A percentile compares a stretch with the other conserved stretches of the same genome.
phyloP scores from a whole-genome alignment of 345 rosid species.

The Aegle marmelos region DNA sequence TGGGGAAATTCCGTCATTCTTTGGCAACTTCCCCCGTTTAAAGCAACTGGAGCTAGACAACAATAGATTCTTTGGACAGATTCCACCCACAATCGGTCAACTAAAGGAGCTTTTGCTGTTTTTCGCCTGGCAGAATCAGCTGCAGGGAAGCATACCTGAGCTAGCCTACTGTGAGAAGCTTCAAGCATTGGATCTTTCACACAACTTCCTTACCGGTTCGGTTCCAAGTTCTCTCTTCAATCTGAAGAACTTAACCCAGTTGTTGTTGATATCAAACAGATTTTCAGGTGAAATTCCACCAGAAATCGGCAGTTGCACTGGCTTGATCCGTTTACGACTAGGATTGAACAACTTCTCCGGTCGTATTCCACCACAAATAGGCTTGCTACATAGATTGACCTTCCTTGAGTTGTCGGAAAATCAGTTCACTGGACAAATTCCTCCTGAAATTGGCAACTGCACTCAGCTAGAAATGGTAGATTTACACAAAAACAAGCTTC shows the following conservation, averaged over 20 bases:
- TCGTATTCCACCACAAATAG: slow-evolving; percentile 47
- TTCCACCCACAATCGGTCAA: slow-evolving; percentile 54
- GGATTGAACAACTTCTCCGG: slow-evolving; percentile 58
- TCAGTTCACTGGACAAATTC: slow-evolving; percentile 50
- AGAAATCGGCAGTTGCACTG: slow-evolving; percentile 48
- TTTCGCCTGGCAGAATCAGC: slow-evolving; percentile 71
- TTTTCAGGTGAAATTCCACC: slow-evolving; percentile 57
- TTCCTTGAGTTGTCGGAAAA: slow-evolving; percentile 66
- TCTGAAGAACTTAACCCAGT: slow-evolving; percentile 49
- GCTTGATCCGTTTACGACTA: slow-evolving; percentile 55
- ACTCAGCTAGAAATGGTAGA: slow-evolving; percentile 57
- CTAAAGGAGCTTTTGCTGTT: slow-evolving; percentile 54
- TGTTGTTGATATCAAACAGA: slow-evolving; percentile 55
- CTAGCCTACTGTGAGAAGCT: slow-evolving; percentile 53
- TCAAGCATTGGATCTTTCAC: slow-evolving; percentile 66
- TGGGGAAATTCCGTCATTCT: slow-evolving; percentile 42
- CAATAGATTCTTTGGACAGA: slow-evolving; percentile 46
- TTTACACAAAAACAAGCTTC: slow-evolving; percentile 46
- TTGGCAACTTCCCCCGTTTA: slow-evolving; percentile 44
- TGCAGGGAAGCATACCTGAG: slow-evolving; percentile 56
- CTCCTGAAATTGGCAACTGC: slow-evolving; percentile 54
- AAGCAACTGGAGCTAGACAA: slow-evolving; percentile 68
- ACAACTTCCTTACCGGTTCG: slow-evolving; percentile 54
- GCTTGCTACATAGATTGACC: slow-evolving; percentile 41
- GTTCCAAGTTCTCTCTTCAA: slow-evolving; percentile 57